A percentile compares a stretch with the other conserved stretches of the same genome.
Evolutionary conservation across 2,329 filamentous ascomycete genomes (phyloP).

Genomic region (Talaromyces marneffei): DNA sequence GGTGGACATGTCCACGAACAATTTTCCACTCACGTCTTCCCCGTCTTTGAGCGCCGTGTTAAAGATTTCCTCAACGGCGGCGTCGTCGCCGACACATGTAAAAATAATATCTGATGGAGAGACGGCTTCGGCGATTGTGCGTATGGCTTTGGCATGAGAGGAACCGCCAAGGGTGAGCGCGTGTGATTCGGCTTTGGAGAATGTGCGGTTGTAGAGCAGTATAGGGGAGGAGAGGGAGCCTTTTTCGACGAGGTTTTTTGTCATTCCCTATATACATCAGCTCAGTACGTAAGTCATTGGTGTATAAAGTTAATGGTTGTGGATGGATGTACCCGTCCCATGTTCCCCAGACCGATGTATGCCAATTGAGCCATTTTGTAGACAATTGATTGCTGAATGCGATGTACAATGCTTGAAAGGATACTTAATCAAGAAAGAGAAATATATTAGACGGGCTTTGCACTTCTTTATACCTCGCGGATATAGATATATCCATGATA

Average conservation of each 20-base stretch:
- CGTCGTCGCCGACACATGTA: constrained; percentile 71
- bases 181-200: constrained; percentile 59
- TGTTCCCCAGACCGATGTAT: constrained; percentile 25
- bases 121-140: constrained; percentile 61
- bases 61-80: constrained; percentile 61
- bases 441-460: neutral
- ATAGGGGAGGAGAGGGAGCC: constrained; percentile 65
- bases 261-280: constrained; percentile 62
- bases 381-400: neutral
- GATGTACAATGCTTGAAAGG: neutral
- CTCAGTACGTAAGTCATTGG: neutral
- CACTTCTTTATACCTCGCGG: neutral
- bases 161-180: constrained; percentile 48
- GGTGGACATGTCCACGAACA: constrained; percentile 83
- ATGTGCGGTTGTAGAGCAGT: constrained; percentile 74
- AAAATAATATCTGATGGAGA: constrained; percentile 71
- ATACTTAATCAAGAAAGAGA: neutral
- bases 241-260: constrained; percentile 75
- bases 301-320: neutral
- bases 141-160: constrained; percentile 57
- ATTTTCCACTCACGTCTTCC: constrained; percentile 55
- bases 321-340: constrained; percentile 20
- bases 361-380: constrained; percentile 15
- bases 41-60: constrained; percentile 47
- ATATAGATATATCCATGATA: constrained; percentile 2